Evolutionary conservation across 306 rosid species (phyloP).

Genomic region (Senna tora): DNA sequence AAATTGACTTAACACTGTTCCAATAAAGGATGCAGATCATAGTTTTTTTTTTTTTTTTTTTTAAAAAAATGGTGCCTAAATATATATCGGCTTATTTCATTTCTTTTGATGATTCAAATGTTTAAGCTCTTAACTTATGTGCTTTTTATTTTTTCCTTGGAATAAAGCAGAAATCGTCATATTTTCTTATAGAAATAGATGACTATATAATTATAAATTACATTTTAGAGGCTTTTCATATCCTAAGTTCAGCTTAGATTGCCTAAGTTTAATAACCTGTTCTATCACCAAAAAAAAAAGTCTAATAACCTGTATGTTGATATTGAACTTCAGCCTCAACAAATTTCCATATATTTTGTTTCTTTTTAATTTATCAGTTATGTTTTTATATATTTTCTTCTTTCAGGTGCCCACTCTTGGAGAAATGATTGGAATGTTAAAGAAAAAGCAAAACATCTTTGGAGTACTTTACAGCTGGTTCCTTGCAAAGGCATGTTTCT

Average conservation of each 20-base stretch:
- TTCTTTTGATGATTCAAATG: background rate
- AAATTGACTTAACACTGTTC: background rate
- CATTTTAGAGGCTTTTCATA: background rate
- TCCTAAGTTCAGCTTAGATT: background rate
- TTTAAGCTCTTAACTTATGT: background rate
- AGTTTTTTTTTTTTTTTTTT: background rate
- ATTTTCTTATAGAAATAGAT: background rate
- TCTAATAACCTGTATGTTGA: background rate
- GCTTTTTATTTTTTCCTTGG: background rate
- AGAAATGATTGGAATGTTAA: slow-evolving; percentile 79
- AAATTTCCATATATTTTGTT: slow-evolving; percentile 15
- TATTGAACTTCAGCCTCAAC: background rate
- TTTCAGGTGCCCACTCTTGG: slow-evolving; percentile 78
- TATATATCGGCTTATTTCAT: background rate
- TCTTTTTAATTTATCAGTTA: slow-evolving; percentile 26
- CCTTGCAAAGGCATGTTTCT: slow-evolving; percentile 80
- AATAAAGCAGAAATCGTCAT: background rate
- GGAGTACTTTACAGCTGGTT: slow-evolving; percentile 88
- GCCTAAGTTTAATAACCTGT: too few relatives aligned
- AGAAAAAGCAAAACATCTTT: slow-evolving; percentile 75
- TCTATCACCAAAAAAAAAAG: too few relatives aligned
- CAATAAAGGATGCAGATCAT: background rate
- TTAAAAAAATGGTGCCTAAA: background rate
- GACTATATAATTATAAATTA: background rate
- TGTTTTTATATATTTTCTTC: slow-evolving; percentile 27